Evolutionary conservation across 2,329 filamentous ascomycete genomes (phyloP), one percentile per base, ranked within the genome.

Genomic region (Ophiostoma triangulosporum): DNA sequence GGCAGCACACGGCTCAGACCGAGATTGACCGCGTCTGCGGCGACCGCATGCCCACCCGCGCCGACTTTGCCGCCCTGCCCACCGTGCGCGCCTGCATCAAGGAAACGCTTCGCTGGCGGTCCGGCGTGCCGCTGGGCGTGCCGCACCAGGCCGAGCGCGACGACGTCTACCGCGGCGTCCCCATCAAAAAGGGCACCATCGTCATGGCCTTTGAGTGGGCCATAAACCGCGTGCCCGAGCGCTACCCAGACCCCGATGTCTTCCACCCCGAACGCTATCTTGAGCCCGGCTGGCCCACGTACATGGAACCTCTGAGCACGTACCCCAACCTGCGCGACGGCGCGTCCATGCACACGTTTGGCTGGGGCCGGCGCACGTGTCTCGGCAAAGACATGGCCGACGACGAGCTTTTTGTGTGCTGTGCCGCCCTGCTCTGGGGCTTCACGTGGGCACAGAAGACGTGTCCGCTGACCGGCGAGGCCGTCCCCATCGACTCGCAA

Each of bases 241-340:
- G 73, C 53, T 85, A 84, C 61, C 79, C 79, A 1, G 76, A 83
- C 60, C 76, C 78, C n/a, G 78, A 84, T 48, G 72, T 66, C 58
- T 84, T 74, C 66, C 74, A 71, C 27, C 80, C 81, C 0, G 79
- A 82, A 59, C 73, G 81, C 36, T 85, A 77, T 69, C 71, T 85
- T 11, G 75, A 81, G 58, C 65, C 75, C n/a, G 68, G 67, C 20
- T 84, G 75, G 72, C 81, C 81, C 0, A 81, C 80, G 0, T 84
- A 76, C 66, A 76, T 82, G 61, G 79, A 78, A 61, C 81, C 81
- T 0, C 71, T 84, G n/a, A 74, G 74, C 2, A 72, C 74, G 54
- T 83, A 77, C 60, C 81, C 81, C 15, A 80, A 76, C 64, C 74
- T 84, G 62, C 77, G 80, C 58, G 73, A 76, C 61, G 73, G 73